Evolutionary conservation across 208 protist genomes (phyloP), one percentile per base, ranked within the genome.

Genomic region (Angomonas ambiguus): DNA sequence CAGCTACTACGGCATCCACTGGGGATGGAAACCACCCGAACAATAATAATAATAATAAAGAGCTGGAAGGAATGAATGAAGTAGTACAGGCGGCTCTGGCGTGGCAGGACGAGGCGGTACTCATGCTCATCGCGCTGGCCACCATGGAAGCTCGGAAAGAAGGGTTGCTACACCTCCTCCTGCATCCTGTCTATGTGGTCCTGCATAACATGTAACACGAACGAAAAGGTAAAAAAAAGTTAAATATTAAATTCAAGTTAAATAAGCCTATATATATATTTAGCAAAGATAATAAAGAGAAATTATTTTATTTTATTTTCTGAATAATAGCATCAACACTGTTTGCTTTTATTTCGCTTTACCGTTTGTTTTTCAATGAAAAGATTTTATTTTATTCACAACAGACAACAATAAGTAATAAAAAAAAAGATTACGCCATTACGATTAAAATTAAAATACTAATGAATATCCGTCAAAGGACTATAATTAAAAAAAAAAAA

Each of bases 131-230:
- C 27, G 79, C 83, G n/a, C 65, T 87, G 33, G 67, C 82, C 10
- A 86, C 86, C 24, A 93, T 92, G 86, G 75, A 81, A 65, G 84
- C 86, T 10, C 81, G 89, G 2, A 83, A 85, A 27, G 86, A 95
- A 64, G 89, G 83, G 0, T 59, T 95, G 42, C 71, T 95, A 18
- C 67, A 86, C 62, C 71, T 91, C 27, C 64, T 91, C 3, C 67
- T 92, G 16, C 65, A 89, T 22, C 78, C 80, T 5, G 66, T 91
- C 25, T 91, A 81, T 64, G 55, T 65, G 16, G 65, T 83, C 3
- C 61, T 92, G 20, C 85, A 64, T 38, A 88, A 93, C 67, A 78
- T 87, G 80, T 87, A 71, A 69, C 57, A 20, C 5, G 11, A 18
- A 18, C 6, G n/a, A 22, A 69, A 61, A 10, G 35, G 24, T 18